A percentile compares a stretch with the other conserved stretches of the same genome.
Evolutionary conservation across 768 basidiomycete genomes (phyloP).

Genomic region (Tephrocybe sp.): DNA sequence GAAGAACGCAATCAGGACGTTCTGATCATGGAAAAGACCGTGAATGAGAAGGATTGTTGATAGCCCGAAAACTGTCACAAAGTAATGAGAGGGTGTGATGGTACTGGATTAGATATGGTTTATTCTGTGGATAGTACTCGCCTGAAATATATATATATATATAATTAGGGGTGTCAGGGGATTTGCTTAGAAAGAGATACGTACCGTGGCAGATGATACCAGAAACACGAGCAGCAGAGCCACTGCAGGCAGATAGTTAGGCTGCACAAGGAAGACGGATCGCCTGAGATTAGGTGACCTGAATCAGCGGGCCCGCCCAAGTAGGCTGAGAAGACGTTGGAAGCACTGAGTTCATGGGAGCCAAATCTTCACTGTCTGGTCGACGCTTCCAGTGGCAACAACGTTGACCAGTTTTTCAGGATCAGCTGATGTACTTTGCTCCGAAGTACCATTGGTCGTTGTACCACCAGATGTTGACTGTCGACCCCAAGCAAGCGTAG

Average conservation of each 20-base stretch:
- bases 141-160: no score
- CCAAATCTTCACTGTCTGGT: constrained; percentile 69
- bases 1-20: constrained; percentile 8
- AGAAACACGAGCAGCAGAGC: constrained; percentile 10
- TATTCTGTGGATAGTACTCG: constrained; percentile 9
- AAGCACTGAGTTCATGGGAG: no score
- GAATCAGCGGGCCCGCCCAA: no score
- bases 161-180: not conserved
- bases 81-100: constrained; percentile 11
- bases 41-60: constrained; percentile 22
- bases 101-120: constrained; percentile 17
- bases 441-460: constrained; percentile 30
- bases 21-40: constrained; percentile 21
- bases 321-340: no score
- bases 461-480: constrained; percentile 43
- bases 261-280: constrained; percentile 7
- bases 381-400: constrained; percentile 67
- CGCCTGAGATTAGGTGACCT: no score
- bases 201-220: constrained; percentile 14
- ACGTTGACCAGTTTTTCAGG: constrained; percentile 68
- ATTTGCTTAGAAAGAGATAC: constrained; percentile 2
- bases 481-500: constrained; percentile 80
- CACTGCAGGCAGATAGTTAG: constrained; percentile 10
- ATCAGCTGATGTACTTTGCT: constrained; percentile 29
- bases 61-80: constrained; percentile 12